Conservation (phyloP, 805 yeast genomes). For the Metschnikowia bowlesiae region DNA sequence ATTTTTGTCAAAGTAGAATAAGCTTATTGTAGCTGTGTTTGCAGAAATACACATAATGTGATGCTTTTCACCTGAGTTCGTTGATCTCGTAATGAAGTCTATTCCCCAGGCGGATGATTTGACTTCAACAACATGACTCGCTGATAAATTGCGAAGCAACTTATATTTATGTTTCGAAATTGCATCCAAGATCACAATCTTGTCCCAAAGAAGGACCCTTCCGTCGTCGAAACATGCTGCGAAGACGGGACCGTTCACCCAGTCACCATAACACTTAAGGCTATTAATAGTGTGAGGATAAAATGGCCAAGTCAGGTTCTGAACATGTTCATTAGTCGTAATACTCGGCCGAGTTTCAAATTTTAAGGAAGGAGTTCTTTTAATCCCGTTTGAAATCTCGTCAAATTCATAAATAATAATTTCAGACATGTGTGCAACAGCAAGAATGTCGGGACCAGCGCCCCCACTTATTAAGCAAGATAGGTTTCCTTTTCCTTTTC, state of each 20-base stretch:
- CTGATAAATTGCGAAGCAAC: slow-evolving; percentile 14
- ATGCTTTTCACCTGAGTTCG: slow-evolving; percentile 16
- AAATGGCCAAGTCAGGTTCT: slow-evolving; percentile 47
- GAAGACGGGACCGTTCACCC: slow-evolving; percentile 40
- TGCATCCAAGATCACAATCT: slow-evolving; percentile 22
- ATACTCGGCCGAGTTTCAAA: slow-evolving; percentile 41
- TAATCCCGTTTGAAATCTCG: slow-evolving; percentile 24
- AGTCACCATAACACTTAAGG: slow-evolving; percentile 32
- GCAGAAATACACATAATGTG: slow-evolving; percentile 48
- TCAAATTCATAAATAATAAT: slow-evolving; percentile 32
- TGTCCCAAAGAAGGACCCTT: slow-evolving; percentile 35
- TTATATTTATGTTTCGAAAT: not conserved
- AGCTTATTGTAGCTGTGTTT: slow-evolving; percentile 45
- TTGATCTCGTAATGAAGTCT: slow-evolving; percentile 33
- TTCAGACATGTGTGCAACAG: slow-evolving; percentile 33
- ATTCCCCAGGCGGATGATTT: slow-evolving; percentile 60
- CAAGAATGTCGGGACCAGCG: slow-evolving; percentile 19
- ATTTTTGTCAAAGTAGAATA: slow-evolving; percentile 31
- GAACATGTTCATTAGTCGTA: slow-evolving; percentile 39
- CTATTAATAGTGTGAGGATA: slow-evolving; percentile 56
- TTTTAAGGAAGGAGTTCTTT: slow-evolving; percentile 20
- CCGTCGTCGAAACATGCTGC: slow-evolving; percentile 57
- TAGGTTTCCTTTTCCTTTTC: slow-evolving; percentile 42
- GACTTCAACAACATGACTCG: slow-evolving; percentile 22
- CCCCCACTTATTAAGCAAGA: slow-evolving; percentile 19